Evolutionary conservation across 176 grass and related monocot genomes (phyloP).

Genomic region (Hordeum vulgare): DNA sequence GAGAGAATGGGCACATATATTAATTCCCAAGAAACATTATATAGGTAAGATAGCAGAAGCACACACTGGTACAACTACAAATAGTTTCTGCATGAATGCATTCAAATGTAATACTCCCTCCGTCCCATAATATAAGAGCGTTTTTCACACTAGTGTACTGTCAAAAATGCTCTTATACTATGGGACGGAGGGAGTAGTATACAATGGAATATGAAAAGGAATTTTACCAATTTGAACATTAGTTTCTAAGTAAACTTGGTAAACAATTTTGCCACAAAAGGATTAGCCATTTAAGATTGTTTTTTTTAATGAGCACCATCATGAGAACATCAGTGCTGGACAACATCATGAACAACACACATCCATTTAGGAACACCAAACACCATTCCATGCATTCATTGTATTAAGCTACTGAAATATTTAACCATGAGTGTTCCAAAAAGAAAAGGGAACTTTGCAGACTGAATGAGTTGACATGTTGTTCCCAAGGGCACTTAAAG

Average conservation of each 20-base stretch:
- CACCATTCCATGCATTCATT: not conserved
- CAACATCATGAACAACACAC: not conserved
- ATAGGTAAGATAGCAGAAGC: not conserved
- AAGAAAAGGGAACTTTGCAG: slow-evolving; percentile 15
- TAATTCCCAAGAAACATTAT: not conserved
- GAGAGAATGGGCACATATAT: not conserved
- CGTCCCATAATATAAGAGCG: too few species aligned
- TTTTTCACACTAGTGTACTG: too few species aligned
- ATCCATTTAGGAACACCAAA: not conserved
- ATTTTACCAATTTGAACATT: not conserved
- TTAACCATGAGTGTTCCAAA: not conserved
- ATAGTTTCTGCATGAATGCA: not conserved
- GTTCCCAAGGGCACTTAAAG: slow-evolving; percentile 12
- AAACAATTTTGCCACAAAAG: not conserved
- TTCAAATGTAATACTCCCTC: not conserved
- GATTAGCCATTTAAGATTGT: not conserved
- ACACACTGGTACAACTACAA: not conserved
- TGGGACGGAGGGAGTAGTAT: not conserved
- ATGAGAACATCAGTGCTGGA: not conserved
- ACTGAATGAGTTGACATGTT: slow-evolving; percentile 22
- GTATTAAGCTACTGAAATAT: slow-evolving; percentile 3
- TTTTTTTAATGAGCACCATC: not conserved
- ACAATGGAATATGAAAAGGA: not conserved
- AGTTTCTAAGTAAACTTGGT: not conserved
- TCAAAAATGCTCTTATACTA: too few species aligned